phyloP scores from a whole-genome alignment of 805 yeast species.

The Pichia eremophila region DNA sequence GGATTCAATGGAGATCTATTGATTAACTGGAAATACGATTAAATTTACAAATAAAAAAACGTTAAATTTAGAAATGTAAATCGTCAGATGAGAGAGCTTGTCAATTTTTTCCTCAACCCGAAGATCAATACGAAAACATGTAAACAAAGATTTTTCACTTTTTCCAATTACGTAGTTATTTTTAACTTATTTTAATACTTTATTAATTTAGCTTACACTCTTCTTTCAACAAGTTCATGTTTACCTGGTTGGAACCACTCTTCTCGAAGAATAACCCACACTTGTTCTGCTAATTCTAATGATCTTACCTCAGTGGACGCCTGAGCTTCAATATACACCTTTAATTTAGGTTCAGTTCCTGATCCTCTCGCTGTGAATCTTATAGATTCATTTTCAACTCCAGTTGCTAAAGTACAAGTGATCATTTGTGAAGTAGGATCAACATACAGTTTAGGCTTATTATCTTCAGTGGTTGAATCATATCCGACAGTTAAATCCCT shows the following conservation, averaged over 20 bases:
- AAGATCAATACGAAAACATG: neutral
- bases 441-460: conserved; percentile 56
- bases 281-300: conserved; percentile 39
- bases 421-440: conserved; percentile 81
- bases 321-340: conserved; percentile 79
- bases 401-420: conserved; percentile 41
- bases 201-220: neutral
- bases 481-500: conserved; percentile 79
- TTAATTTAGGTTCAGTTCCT: conserved; percentile 93
- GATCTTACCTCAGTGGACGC: conserved; percentile 43
- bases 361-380: conserved; percentile 87
- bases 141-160: neutral
- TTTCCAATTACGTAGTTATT: neutral
- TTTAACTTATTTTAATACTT: neutral
- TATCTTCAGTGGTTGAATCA: conserved; percentile 56
- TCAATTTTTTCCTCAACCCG: neutral
- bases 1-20: neutral
- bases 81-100: neutral
- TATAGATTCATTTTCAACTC: conserved; percentile 29
- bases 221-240: neutral
- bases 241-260: conserved; percentile 65
- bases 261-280: conserved; percentile 42
- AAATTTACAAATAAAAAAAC: too few species aligned
- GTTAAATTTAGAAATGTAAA: too few species aligned
- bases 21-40: too few species aligned